Conservation (phyloP, 2,329 filamentous ascomycete genomes). For the Xylariaceae sp. region DNA sequence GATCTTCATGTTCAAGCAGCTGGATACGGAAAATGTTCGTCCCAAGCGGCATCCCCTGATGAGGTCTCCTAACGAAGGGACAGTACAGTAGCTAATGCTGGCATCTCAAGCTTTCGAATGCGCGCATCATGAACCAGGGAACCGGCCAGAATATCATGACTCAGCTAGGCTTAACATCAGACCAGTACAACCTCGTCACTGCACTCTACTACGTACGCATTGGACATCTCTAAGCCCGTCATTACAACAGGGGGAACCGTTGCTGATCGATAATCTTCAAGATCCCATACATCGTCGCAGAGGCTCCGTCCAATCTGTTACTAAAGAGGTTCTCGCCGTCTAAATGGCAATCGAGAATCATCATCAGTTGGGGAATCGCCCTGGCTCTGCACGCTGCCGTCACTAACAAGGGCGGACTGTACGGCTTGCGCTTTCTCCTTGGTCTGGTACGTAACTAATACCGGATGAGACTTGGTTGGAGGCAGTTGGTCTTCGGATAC, state of each 20-base stretch:
- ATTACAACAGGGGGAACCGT: background rate
- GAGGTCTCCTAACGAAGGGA: background rate
- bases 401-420: conserved; percentile 29
- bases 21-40: conserved; percentile 29
- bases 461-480: too few relatives aligned
- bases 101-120: conserved; percentile 27
- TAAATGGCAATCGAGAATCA: conserved; percentile 33
- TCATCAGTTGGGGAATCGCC: conserved; percentile 31
- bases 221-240: background rate
- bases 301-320: conserved; percentile 33
- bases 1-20: conserved; percentile 33
- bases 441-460: conserved; percentile 26
- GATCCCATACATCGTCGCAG: conserved; percentile 31
- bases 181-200: conserved; percentile 32
- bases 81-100: background rate
- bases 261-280: conserved; percentile 6
- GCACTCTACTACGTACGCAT: conserved; percentile 30
- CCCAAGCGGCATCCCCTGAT: conserved; percentile 1
- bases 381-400: conserved; percentile 28
- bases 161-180: conserved; percentile 30
- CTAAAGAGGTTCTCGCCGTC: conserved; percentile 31
- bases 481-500: too few relatives aligned
- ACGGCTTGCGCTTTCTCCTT: conserved; percentile 29
- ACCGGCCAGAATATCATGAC: conserved; percentile 33
- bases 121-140: conserved; percentile 35